Percentiles rank a stretch among this genome's conserved stretches.
Evolutionary conservation across 495 filamentous ascomycete species (phyloP).

Genomic region (Glarea lozoyensis): DNA sequence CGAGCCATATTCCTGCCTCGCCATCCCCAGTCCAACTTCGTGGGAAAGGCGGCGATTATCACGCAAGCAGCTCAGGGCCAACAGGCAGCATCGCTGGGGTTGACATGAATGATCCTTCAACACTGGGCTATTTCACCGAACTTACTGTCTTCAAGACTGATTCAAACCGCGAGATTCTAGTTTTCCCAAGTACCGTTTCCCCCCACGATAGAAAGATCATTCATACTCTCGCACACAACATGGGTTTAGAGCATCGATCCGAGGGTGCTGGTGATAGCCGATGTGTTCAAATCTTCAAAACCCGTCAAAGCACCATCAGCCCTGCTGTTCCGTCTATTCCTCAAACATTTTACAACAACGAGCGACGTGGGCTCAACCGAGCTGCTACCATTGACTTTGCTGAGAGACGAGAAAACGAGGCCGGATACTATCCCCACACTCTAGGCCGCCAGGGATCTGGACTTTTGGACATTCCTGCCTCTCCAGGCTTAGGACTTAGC

Average conservation of each 20-base stretch:
- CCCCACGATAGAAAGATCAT: constrained; percentile 80
- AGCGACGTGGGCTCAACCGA: constrained; percentile 75
- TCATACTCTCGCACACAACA: constrained; percentile 90
- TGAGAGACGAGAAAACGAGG: constrained; percentile 67
- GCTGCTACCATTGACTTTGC: constrained; percentile 98
- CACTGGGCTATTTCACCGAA: constrained; percentile 80
- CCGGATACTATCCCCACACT: constrained; percentile 56
- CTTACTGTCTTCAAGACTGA: constrained; percentile 84
- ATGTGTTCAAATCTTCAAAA: constrained; percentile 79
- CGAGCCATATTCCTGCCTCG: constrained; percentile 54
- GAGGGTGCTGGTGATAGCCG: constrained; percentile 78
- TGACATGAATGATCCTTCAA: constrained; percentile 86
- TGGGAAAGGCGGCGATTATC: constrained; percentile 14
- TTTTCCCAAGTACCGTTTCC: constrained; percentile 72
- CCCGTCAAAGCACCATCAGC: constrained; percentile 51
- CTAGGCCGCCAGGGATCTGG: constrained; percentile 67
- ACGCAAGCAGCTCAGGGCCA: neutral
- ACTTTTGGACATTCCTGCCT: constrained; percentile 76
- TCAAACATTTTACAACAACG: constrained; percentile 58
- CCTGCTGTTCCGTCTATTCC: constrained; percentile 38
- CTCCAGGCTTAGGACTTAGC: constrained; percentile 51
- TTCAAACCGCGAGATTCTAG: constrained; percentile 60
- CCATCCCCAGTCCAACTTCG: constrained; percentile 47
- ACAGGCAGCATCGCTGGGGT: constrained; percentile 47
- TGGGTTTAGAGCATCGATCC: constrained; percentile 83